Conservation (phyloP, 805 yeast genomes). For the Hanseniaspora meyeri region DNA sequence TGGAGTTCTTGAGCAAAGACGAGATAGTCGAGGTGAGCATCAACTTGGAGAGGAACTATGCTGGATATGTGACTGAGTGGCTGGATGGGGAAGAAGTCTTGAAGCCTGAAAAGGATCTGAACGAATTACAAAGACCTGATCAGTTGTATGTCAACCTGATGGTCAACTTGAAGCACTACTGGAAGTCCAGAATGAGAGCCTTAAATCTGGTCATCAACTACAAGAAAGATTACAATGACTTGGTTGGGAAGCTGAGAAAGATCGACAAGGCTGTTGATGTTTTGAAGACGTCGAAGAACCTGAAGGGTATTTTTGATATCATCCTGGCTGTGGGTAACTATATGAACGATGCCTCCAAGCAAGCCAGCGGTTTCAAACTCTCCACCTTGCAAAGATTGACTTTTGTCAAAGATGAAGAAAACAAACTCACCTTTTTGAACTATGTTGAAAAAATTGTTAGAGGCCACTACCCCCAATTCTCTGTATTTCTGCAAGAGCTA, state of each 20-base stretch:
- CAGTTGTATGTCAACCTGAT: slow-evolving; percentile 70
- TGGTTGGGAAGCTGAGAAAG: slow-evolving; percentile 50
- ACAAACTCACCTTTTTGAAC: slow-evolving; percentile 79
- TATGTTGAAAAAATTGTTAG: slow-evolving; percentile 85
- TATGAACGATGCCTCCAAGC: slow-evolving; percentile 88
- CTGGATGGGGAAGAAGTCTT: slow-evolving; percentile 26
- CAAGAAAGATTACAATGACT: slow-evolving; percentile 66
- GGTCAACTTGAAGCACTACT: slow-evolving; percentile 72
- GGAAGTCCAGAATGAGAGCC: slow-evolving; percentile 87
- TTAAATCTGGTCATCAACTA: slow-evolving; percentile 54
- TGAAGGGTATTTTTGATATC: slow-evolving; percentile 65
- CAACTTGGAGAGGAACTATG: slow-evolving; percentile 54
- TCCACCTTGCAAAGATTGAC: slow-evolving; percentile 81
- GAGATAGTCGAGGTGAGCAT: slow-evolving; percentile 66
- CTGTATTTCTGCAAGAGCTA: slow-evolving; percentile 63
- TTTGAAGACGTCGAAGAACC: slow-evolving; percentile 50
- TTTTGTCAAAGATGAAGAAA: slow-evolving; percentile 79
- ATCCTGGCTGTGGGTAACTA: slow-evolving; percentile 87
- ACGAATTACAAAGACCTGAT: slow-evolving; percentile 76
- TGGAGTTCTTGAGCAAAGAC: slow-evolving; percentile 73
- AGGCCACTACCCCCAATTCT: slow-evolving; percentile 66
- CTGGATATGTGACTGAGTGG: slow-evolving; percentile 73
- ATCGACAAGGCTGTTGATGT: slow-evolving; percentile 65
- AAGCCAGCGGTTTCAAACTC: slow-evolving; percentile 84
- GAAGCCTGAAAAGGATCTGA: slow-evolving; percentile 56